Percentiles rank a stretch among this genome's conserved stretches.
phyloP scores from a whole-genome alignment of 2,329 filamentous ascomycete species.

The Trichoderma semiorbis region DNA sequence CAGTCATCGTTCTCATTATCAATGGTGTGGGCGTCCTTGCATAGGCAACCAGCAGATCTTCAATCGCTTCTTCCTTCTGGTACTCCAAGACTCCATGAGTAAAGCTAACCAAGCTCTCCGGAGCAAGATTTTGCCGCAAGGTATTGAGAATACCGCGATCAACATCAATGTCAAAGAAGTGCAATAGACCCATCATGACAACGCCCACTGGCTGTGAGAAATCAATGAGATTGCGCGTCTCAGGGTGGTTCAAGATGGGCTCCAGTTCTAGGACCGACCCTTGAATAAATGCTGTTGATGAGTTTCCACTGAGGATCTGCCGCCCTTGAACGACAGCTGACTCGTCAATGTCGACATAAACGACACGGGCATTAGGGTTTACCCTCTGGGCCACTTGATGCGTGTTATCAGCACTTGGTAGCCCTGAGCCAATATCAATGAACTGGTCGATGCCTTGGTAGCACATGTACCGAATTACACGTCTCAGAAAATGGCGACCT shows the following conservation, averaged over 20 bases:
- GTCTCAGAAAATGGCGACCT: conserved; percentile 2
- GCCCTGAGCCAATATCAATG: not conserved
- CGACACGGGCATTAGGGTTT: not conserved
- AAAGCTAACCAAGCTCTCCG: not conserved
- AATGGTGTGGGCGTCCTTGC: not conserved
- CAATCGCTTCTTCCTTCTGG: not conserved
- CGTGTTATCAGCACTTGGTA: conserved; percentile 9
- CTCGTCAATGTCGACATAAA: not conserved
- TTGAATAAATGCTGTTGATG: conserved; percentile 2
- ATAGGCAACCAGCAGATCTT: not conserved
- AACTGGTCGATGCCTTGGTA: not conserved
- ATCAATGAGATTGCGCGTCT: conserved; percentile 8
- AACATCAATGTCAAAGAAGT: not conserved
- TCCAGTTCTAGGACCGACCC: conserved; percentile 1
- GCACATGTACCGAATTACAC: conserved; percentile 1
- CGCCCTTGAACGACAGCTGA: not conserved
- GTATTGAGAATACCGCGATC: not conserved
- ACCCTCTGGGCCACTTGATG: conserved; percentile 10
- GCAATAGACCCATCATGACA: conserved; percentile 7
- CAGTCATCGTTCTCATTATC: not conserved
- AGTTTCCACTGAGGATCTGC: not conserved
- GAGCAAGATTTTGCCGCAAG: not conserved
- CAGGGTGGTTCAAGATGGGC: not conserved
- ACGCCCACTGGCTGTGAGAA: conserved; percentile 11
- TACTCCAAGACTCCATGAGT: not conserved